These are phyloP conservation scores for Tuber aestivum DNA, from an alignment of 495 filamentous ascomycete genomes.

Conservation along the genomic window DNA sequence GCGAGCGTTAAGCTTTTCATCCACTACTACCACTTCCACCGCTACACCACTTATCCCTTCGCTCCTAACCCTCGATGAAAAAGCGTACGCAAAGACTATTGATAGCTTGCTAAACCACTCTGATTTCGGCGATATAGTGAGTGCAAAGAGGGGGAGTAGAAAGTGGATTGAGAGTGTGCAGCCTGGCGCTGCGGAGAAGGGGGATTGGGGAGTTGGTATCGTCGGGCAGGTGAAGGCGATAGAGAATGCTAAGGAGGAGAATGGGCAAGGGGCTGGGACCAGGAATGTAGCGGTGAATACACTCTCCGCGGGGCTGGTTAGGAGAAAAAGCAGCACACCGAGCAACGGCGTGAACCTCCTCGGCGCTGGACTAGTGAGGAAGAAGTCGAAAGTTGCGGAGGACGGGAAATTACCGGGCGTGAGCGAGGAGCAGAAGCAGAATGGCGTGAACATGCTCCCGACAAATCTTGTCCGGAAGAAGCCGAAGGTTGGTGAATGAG, in stretches of 20 bases:
- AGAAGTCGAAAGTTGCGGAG: slow-evolving; percentile 43
- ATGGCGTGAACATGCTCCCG: slow-evolving; percentile 43
- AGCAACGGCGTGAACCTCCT: slow-evolving; percentile 31
- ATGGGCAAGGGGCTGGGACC: background rate
- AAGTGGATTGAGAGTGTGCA: slow-evolving; percentile 61
- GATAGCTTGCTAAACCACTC: slow-evolving; percentile 71
- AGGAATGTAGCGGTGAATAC: slow-evolving; percentile 34
- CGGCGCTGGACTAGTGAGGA: slow-evolving; percentile 27
- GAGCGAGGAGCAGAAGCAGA: slow-evolving; percentile 33
- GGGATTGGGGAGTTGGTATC: slow-evolving; percentile 53
- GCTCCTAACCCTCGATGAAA: slow-evolving; percentile 63
- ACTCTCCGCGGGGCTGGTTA: slow-evolving; percentile 48
- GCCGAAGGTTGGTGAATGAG: slow-evolving; percentile 48
- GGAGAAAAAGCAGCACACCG: slow-evolving; percentile 51
- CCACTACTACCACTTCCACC: slow-evolving; percentile 34
- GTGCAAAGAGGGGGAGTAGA: slow-evolving; percentile 62
- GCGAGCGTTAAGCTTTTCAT: slow-evolving; percentile 29
- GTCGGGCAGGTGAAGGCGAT: slow-evolving; percentile 46
- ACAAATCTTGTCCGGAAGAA: slow-evolving; percentile 58
- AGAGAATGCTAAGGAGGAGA: background rate
- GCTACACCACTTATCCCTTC: slow-evolving; percentile 21
- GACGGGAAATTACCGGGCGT: slow-evolving; percentile 25
- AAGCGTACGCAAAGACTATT: slow-evolving; percentile 68
- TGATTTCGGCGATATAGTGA: slow-evolving; percentile 68
- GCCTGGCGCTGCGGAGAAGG: slow-evolving; percentile 41